Conservation (phyloP, 768 basidiomycete species). For the Tylopilus vinaceipallidus region DNA sequence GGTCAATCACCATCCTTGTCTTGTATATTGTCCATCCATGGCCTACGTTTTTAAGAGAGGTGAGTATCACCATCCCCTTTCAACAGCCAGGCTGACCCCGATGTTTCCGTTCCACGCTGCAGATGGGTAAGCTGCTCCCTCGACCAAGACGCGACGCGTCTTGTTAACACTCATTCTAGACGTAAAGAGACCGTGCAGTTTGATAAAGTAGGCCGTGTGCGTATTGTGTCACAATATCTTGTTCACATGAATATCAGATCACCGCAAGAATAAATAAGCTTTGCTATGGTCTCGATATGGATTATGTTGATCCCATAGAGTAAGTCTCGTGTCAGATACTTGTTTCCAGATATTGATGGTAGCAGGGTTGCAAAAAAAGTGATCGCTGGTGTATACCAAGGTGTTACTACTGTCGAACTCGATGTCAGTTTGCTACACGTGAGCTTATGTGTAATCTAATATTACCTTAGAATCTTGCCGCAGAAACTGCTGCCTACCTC, state of each 20-base stretch:
- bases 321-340: neutral
- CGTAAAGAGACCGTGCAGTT: conserved; percentile 93
- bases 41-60: conserved; percentile 60
- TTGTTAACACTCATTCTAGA: conserved; percentile 33
- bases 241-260: conserved; percentile 49
- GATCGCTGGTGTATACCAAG: conserved; percentile 88
- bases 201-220: conserved; percentile 65
- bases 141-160: conserved; percentile 25
- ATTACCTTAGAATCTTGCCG: conserved; percentile 76
- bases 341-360: conserved; percentile 4
- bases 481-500: conserved; percentile 95
- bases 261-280: conserved; percentile 86
- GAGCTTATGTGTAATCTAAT: conserved; percentile 4
- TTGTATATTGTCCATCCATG: conserved; percentile 33
- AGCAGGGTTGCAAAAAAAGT: conserved; percentile 87
- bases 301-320: conserved; percentile 94
- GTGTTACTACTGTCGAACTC: conserved; percentile 95
- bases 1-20: conserved; percentile 4
- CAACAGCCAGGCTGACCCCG: conserved; percentile 8
- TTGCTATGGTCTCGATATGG: conserved; percentile 91
- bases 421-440: conserved; percentile 60
- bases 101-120: conserved; percentile 6
- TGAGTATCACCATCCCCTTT: conserved; percentile 25
- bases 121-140: conserved; percentile 45
- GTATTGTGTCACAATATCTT: conserved; percentile 13